phyloP scores from a whole-genome alignment of 1,284 basidiomycete genomes.

The Ceratobasidium sp. region DNA sequence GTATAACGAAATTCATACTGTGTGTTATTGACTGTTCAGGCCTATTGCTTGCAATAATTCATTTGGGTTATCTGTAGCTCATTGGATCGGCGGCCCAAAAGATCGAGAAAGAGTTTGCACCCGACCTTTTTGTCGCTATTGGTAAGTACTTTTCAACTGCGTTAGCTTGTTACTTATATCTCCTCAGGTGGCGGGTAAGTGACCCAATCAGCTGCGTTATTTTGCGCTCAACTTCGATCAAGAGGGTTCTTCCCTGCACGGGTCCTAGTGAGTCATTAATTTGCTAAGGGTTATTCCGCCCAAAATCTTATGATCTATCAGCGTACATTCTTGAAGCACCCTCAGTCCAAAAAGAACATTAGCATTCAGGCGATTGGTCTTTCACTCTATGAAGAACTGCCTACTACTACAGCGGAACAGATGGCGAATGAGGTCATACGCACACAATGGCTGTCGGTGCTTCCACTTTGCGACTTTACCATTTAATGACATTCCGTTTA shows the following conservation, averaged over 20 bases:
- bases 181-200: conserved; percentile 79
- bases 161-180: background rate
- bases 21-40: conserved; percentile 16
- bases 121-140: conserved; percentile 82
- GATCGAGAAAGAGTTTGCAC: conserved; percentile 76
- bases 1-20: conserved; percentile 83
- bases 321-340: conserved; percentile 87
- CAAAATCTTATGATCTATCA: conserved; percentile 50
- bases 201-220: conserved; percentile 29
- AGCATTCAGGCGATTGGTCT: conserved; percentile 93
- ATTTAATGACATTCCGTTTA: conserved; percentile 49
- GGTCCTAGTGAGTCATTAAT: conserved; percentile 68
- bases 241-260: conserved; percentile 95
- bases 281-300: background rate
- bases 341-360: conserved; percentile 77
- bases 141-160: conserved; percentile 58
- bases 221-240: conserved; percentile 41
- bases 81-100: conserved; percentile 69
- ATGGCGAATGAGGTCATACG: conserved; percentile 86
- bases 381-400: conserved; percentile 88
- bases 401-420: conserved; percentile 77
- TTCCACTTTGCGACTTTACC: conserved; percentile 13
- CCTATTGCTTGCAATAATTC: conserved; percentile 5
- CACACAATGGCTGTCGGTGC: conserved; percentile 89
- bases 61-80: conserved; percentile 56